A percentile compares a stretch with the other conserved stretches of the same genome.
phyloP scores from a whole-genome alignment of 1,284 basidiomycete genomes.

The Coniferiporia weirii region DNA sequence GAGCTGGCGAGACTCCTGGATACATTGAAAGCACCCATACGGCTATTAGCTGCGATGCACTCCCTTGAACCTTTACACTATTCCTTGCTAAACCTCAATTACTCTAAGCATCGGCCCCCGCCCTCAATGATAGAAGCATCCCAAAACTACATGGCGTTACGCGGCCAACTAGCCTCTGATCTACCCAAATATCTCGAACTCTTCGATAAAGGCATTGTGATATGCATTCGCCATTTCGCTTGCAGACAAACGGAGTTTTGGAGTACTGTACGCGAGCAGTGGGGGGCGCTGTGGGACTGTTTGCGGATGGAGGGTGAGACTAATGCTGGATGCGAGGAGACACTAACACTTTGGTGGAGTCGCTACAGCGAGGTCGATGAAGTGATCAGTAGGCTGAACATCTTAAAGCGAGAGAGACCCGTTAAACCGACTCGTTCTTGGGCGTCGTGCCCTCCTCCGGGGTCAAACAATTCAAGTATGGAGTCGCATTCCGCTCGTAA shows the following conservation, averaged over 20 bases:
- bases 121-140: slow-evolving; percentile 62
- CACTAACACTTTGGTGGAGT: slow-evolving; percentile 59
- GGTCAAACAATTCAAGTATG: slow-evolving; percentile 5
- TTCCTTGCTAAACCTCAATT: slow-evolving; percentile 56
- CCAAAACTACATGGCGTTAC: slow-evolving; percentile 65
- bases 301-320: slow-evolving; percentile 68
- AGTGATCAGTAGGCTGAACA: slow-evolving; percentile 40
- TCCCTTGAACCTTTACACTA: slow-evolving; percentile 64
- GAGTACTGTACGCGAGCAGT: slow-evolving; percentile 49
- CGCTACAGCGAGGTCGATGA: slow-evolving; percentile 60
- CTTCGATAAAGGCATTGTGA: slow-evolving; percentile 51
- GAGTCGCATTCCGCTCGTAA: slow-evolving; percentile 1
- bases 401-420: slow-evolving; percentile 30
- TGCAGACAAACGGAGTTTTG: slow-evolving; percentile 57
- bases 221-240: slow-evolving; percentile 45
- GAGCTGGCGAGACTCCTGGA: slow-evolving; percentile 50
- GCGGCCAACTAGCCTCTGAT: slow-evolving; percentile 62
- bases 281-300: slow-evolving; percentile 76
- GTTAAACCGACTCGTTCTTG: slow-evolving; percentile 4
- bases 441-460: slow-evolving; percentile 21
- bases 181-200: slow-evolving; percentile 58
- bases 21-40: slow-evolving; percentile 54
- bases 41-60: slow-evolving; percentile 63
- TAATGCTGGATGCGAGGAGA: slow-evolving; percentile 59
- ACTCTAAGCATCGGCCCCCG: slow-evolving; percentile 58